phyloP scores from a whole-genome alignment of 441 rosid species.

The Adansonia madagascariensis region DNA sequence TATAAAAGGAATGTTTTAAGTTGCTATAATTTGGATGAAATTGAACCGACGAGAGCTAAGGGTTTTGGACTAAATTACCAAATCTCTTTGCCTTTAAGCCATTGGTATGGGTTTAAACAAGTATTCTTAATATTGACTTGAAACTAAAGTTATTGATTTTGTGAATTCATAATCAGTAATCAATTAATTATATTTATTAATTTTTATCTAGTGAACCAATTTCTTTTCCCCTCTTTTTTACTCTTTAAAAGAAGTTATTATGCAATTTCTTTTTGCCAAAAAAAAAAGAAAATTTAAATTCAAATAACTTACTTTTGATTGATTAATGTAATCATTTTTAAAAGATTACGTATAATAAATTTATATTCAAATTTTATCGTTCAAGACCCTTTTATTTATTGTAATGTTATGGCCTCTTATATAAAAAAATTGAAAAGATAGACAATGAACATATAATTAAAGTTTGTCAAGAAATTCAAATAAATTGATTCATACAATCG shows the following conservation, averaged over 20 bases:
- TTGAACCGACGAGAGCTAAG: background rate
- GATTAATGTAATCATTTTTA: no score
- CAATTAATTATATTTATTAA: background rate
- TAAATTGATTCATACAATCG: no score
- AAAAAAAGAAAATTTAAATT: background rate
- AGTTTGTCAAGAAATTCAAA: no score
- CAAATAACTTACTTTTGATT: no score
- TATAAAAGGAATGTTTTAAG: background rate
- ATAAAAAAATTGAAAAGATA: no score
- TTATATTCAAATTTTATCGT: no score
- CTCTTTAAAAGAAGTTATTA: background rate
- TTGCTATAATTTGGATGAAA: background rate
- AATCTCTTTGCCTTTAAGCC: background rate
- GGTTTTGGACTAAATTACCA: background rate
- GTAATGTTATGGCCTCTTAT: no score
- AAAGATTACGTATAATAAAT: no score
- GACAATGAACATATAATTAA: no score
- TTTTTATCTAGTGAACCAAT: no score
- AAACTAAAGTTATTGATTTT: conserved; percentile 25
- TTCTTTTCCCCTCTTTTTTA: background rate
- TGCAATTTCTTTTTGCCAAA: background rate
- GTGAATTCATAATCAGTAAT: background rate
- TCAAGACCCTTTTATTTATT: no score
- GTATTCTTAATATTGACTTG: background rate
- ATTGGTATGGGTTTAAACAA: conserved; percentile 18